Base-by-base conservation (phyloP, 108 stramenopile species). In the Mediolabrus comicus region DNA sequence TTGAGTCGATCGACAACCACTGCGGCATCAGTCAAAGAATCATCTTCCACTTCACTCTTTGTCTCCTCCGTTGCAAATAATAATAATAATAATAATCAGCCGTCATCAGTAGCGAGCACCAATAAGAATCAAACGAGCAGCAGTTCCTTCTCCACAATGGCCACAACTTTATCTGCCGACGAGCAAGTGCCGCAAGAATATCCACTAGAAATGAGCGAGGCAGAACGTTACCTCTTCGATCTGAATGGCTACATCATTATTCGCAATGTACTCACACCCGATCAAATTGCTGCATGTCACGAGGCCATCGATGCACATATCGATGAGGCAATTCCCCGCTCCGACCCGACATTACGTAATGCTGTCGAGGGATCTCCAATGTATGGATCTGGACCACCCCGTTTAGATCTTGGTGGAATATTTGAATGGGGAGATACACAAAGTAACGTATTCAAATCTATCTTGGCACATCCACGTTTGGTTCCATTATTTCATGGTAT, bases 171-270 rank as follows among this genome's bases (percentile, higher is more conserved):
- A 49, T 38, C 17, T 16, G 54, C 28, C n/a, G 2, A 17, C 16
- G 16, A 43, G 1, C 22, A 2, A 49, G n/a, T n/a, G n/a, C n/a
- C n/a, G n/a, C 46, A 24, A 8, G 19, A 49, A 24, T 52, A 54
- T 31, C 72, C 76, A 39, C 69, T 27, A 19, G 57, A 87, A 80
- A 93, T 93, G 89, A 70, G 86, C 1, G 93, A 95, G 30, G 90
- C 87, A 16, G 90, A 92, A 43, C 83, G 85, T 41, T 98, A 98
- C 77, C 82, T 95, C 24, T 97, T 97, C 66, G 96, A 97, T 70
- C 79, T 97, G 53, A 94, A 97, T 67, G 96, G 96, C 14, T 97
- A 81, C 72, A 55, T 97, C 43, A 80, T 97, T 4, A 73, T 96
- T 0, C 85, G 86, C 14, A 82, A 84, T 55, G 96, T 95, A 4